A percentile compares a stretch with the other conserved stretches of the same genome.
phyloP scores from a whole-genome alignment of 768 basidiomycete genomes.

The Suillus variegatus region DNA sequence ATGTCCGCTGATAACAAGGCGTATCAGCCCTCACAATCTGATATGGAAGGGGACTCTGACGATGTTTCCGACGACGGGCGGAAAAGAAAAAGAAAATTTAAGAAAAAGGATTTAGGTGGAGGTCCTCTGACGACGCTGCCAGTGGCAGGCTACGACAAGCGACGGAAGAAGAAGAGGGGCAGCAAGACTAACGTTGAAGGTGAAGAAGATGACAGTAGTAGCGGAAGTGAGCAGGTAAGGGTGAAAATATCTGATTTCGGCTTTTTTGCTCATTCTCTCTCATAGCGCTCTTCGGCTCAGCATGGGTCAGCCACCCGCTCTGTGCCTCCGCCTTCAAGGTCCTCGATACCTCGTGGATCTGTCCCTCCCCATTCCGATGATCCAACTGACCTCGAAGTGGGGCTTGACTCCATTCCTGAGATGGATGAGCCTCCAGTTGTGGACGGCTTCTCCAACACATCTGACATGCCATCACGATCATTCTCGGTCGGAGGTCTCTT shows the following conservation, averaged over 20 bases:
- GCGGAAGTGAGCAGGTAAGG: slow-evolving; percentile 44
- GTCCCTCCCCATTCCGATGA: slow-evolving; percentile 42
- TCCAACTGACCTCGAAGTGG: slow-evolving; percentile 46
- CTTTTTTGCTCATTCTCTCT: slow-evolving; percentile 20
- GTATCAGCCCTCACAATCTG: slow-evolving; percentile 68
- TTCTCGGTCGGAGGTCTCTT: slow-evolving; percentile 51
- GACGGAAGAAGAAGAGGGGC: slow-evolving; percentile 51
- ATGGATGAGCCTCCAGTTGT: slow-evolving; percentile 50
- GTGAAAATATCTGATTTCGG: slow-evolving; percentile 13
- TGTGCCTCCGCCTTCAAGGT: slow-evolving; percentile 37
- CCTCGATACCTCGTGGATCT: slow-evolving; percentile 40
- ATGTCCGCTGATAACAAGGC: slow-evolving; percentile 83
- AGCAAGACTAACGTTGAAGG: slow-evolving; percentile 44
- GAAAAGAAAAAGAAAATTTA: slow-evolving; percentile 51
- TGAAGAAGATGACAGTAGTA: slow-evolving; percentile 50
- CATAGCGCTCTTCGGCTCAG: slow-evolving; percentile 27
- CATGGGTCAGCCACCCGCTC: slow-evolving; percentile 39
- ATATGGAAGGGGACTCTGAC: slow-evolving; percentile 63
- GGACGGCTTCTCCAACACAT: slow-evolving; percentile 27
- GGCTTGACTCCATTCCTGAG: slow-evolving; percentile 66
- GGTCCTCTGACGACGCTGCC: slow-evolving; percentile 70
- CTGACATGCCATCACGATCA: slow-evolving; percentile 19
- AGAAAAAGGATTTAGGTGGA: slow-evolving; percentile 50
- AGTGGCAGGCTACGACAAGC: slow-evolving; percentile 64
- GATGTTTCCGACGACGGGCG: slow-evolving; percentile 55